Base-by-base conservation (phyloP, 108 stramenopile species). In the Thalassiosira profunda region DNA sequence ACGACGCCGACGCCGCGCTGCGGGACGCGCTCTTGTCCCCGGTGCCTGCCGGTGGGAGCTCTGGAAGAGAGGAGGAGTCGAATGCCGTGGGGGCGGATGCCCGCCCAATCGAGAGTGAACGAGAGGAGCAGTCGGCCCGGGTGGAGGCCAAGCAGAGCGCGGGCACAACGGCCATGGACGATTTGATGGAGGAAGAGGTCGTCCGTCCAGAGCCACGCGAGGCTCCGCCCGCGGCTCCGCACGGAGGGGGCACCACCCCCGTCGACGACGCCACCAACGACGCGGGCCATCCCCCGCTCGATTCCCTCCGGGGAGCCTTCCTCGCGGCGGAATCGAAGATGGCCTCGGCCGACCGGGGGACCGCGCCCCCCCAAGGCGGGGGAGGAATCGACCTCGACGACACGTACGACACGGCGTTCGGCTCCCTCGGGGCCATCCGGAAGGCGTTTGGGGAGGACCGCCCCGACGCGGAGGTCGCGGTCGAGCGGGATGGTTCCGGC, bases 401-500 rank as follows among this genome's bases (percentile, higher is more conserved):
- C 7, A 57, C 54, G 10, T 68, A 57, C 18, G 67, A 68, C 1
- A 68, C 54, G n/a, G 67, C 67, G 36, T 25, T 57, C 17, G 56
- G 46, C 51, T 46, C 55, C 33, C 24, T 55, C 2, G 65, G 53
- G 14, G 52, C 12, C 15, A 48, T 55, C 35, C 42, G 15, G 0
- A 42, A 24, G 28, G 41, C 38, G 11, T 40, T 41, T 1, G 31
- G 29, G 37, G 63, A 18, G 2, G 25, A 64, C 17, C 52, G 49
- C 24, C 41, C 52, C 31, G 47, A 37, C 42, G 48, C 47, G 23
- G 30, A 15, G 11, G 47, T 29, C 24, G 47, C 24, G 11, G 17
- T 29, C 18, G 14, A 29, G 47, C 24, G 28, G 14, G 0, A 2
- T 47, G 46, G 0, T 12, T 28, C 4, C 28, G 51, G 51, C 9